Conservation (phyloP, 2,329 filamentous ascomycete genomes). For the Cordyceps cicadae region DNA sequence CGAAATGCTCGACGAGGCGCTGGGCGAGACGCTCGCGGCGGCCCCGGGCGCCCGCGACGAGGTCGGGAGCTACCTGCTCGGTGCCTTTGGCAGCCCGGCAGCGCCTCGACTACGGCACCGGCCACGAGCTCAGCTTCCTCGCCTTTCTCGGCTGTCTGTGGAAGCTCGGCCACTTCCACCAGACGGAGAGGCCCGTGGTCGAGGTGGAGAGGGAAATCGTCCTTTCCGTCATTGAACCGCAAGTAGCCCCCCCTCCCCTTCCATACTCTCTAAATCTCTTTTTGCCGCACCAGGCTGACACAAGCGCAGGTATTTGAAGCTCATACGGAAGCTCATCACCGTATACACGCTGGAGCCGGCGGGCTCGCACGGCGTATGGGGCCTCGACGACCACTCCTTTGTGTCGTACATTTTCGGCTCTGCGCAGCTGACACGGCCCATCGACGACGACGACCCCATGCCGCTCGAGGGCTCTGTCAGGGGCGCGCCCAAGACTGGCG, state of each 20-base stretch:
- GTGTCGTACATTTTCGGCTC: slow-evolving; percentile 92
- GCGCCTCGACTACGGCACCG: slow-evolving; percentile 88
- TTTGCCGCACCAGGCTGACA: slow-evolving; percentile 8
- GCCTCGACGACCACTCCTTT: slow-evolving; percentile 95
- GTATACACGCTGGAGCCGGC: slow-evolving; percentile 92
- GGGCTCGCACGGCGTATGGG: slow-evolving; percentile 95
- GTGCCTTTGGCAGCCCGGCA: slow-evolving; percentile 79
- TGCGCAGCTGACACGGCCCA: slow-evolving; percentile 75
- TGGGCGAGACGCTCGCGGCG: slow-evolving; percentile 23
- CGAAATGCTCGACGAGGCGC: slow-evolving; percentile 20
- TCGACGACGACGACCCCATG: slow-evolving; percentile 52
- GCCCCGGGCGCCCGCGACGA: slow-evolving; percentile 51
- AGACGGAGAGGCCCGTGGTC: slow-evolving; percentile 40
- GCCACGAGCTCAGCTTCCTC: slow-evolving; percentile 89
- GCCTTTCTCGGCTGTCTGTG: slow-evolving; percentile 85
- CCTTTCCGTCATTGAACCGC: slow-evolving; percentile 74
- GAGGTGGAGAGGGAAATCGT: slow-evolving; percentile 72
- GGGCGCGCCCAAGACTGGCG: slow-evolving; percentile 61
- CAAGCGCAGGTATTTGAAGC: slow-evolving; percentile 58
- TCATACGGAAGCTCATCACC: slow-evolving; percentile 75
- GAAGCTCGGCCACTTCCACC: slow-evolving; percentile 75
- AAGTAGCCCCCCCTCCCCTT: slow-evolving; percentile 38
- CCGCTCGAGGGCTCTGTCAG: slow-evolving; percentile 71
- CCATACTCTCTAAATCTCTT: too few relatives aligned
- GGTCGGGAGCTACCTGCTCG: slow-evolving; percentile 70